Conservation (phyloP, 129 eudicot genomes). For the Ambrosia trifida region DNA sequence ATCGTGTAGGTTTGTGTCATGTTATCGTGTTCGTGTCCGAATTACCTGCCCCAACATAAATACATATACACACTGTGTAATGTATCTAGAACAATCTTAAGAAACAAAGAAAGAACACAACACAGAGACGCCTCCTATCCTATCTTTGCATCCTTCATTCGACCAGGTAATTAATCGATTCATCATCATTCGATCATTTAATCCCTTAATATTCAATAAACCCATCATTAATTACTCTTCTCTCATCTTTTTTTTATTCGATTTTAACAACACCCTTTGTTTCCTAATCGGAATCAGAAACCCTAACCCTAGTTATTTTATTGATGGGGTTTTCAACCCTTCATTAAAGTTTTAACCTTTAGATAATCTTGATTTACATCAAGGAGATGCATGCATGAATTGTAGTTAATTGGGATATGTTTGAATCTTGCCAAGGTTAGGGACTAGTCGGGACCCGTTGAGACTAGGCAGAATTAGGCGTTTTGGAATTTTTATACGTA, state of each 20-base stretch:
- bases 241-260: neutral
- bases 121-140: neutral
- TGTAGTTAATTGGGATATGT: neutral
- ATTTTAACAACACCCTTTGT: slow-evolving; percentile 12
- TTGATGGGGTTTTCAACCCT: neutral
- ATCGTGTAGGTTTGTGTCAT: too few species aligned
- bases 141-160: neutral
- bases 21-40: too few species aligned
- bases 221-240: neutral
- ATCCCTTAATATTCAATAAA: neutral
- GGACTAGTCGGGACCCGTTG: too few species aligned
- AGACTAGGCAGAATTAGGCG: too few species aligned
- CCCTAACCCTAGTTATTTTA: slow-evolving; percentile 24
- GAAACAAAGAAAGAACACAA: neutral
- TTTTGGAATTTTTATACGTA: too few species aligned
- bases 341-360: too few species aligned
- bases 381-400: neutral
- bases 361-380: neutral
- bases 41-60: too few species aligned
- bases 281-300: slow-evolving; percentile 3
- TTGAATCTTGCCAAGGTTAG: too few species aligned
- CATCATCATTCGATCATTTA: neutral
- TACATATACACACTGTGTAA: neutral
- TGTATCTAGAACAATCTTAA: neutral
- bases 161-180: slow-evolving; percentile 16